A percentile compares a stretch with the other conserved stretches of the same genome.
Conservation (phyloP, 129 eudicot genomes). For the Ambrosia artemisiifolia region DNA sequence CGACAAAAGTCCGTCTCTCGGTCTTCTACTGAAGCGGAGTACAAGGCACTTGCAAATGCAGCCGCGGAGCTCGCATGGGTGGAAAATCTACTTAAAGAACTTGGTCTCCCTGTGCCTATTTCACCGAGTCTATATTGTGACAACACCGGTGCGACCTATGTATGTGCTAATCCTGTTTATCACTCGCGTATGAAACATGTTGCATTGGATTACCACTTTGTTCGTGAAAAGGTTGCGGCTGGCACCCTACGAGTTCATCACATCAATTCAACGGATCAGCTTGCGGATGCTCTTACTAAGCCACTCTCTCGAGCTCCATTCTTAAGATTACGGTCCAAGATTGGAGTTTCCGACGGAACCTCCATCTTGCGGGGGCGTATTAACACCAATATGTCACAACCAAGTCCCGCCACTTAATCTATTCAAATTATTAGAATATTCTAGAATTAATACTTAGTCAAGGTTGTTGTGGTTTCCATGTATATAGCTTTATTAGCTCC, state of each 20-base stretch:
- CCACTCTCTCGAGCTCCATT: not conserved
- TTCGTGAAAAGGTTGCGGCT: not conserved
- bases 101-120: not conserved
- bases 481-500: no score
- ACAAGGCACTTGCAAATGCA: not conserved
- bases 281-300: not conserved
- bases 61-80: conserved; percentile 3
- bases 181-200: not conserved
- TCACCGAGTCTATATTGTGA: not conserved
- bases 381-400: not conserved
- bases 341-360: not conserved
- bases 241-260: not conserved
- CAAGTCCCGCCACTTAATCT: no score
- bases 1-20: not conserved
- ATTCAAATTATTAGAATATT: no score
- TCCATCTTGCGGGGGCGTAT: not conserved
- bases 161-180: not conserved
- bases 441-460: no score
- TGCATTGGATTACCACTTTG: not conserved
- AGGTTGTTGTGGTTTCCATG: no score
- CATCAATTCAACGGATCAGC: not conserved
- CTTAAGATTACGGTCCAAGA: not conserved
- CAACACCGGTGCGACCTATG: not conserved
- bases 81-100: conserved; percentile 1
- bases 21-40: not conserved